These are phyloP conservation scores for Primulina tabacum DNA, from an alignment of 257 asterid species.

Conservation along the genomic window DNA sequence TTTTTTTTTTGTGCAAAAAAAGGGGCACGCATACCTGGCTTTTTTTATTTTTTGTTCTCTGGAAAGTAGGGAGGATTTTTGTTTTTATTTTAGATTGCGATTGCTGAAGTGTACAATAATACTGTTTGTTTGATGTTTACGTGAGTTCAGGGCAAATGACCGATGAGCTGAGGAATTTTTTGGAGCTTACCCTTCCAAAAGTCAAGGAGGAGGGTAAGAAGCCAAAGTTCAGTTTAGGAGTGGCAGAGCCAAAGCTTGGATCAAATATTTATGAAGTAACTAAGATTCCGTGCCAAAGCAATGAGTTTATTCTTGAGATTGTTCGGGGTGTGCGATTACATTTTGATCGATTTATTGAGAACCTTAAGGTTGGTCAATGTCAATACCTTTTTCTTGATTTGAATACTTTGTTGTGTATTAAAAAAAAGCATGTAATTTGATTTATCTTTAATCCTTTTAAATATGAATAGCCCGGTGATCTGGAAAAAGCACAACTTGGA, in stretches of 20 bases:
- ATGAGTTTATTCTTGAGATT: constrained; percentile 81
- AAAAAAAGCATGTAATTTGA: neutral
- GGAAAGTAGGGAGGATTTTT: neutral
- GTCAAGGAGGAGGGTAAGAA: constrained; percentile 87
- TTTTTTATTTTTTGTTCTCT: neutral
- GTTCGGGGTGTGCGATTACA: constrained; percentile 83
- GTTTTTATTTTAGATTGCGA: neutral
- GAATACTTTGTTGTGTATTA: neutral
- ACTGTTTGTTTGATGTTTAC: neutral
- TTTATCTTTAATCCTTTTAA: constrained; percentile 8
- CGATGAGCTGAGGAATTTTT: constrained; percentile 69
- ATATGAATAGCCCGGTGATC: constrained; percentile 65
- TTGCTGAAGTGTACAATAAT: constrained; percentile 10
- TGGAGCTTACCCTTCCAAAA: constrained; percentile 77
- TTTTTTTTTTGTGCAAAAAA: neutral
- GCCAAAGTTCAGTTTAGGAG: constrained; percentile 72
- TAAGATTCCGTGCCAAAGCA: constrained; percentile 82
- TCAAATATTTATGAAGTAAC: constrained; percentile 79
- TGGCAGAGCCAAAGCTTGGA: constrained; percentile 88
- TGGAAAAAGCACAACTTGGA: constrained; percentile 97
- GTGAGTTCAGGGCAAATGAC: constrained; percentile 77
- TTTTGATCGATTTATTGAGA: constrained; percentile 57
- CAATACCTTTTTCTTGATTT: neutral
- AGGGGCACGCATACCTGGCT: no score
- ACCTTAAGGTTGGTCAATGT: constrained; percentile 61